These are phyloP conservation scores for Tricholoma flavovirens DNA, from an alignment of 768 basidiomycete genomes.

Conservation along the genomic window DNA sequence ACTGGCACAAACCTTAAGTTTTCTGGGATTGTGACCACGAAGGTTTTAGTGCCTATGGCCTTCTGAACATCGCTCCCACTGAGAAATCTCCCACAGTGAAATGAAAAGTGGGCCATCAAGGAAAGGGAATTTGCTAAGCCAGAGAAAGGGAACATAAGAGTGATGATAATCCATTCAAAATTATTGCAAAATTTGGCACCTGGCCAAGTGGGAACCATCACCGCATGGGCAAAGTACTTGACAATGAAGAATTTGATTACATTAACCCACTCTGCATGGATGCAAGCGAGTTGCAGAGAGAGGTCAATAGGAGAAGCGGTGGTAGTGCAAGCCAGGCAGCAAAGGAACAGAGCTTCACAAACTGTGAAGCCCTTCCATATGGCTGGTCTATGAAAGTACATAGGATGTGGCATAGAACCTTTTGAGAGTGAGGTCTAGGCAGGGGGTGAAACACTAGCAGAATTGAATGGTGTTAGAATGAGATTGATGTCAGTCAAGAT, in stretches of 20 bases:
- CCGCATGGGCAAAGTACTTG: not conserved
- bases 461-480: too few relatives aligned
- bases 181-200: not conserved
- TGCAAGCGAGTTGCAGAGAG: not conserved
- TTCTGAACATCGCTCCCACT: not conserved
- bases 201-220: not conserved
- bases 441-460: too few relatives aligned
- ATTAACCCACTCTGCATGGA: not conserved
- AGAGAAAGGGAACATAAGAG: not conserved
- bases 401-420: too few relatives aligned
- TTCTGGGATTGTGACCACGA: not conserved
- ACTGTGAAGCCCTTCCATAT: too few relatives aligned
- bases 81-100: not conserved
- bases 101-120: not conserved
- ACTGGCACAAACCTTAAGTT: not conserved
- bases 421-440: too few relatives aligned
- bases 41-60: not conserved
- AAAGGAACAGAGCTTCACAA: not conserved
- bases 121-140: not conserved
- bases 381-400: too few relatives aligned
- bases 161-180: not conserved
- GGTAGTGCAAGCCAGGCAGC: not conserved
- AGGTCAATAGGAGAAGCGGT: not conserved
- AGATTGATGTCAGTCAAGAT: too few relatives aligned
- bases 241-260: not conserved